Evolutionary conservation across 768 basidiomycete genomes (phyloP).

Genomic region (Lentinula raphanica): DNA sequence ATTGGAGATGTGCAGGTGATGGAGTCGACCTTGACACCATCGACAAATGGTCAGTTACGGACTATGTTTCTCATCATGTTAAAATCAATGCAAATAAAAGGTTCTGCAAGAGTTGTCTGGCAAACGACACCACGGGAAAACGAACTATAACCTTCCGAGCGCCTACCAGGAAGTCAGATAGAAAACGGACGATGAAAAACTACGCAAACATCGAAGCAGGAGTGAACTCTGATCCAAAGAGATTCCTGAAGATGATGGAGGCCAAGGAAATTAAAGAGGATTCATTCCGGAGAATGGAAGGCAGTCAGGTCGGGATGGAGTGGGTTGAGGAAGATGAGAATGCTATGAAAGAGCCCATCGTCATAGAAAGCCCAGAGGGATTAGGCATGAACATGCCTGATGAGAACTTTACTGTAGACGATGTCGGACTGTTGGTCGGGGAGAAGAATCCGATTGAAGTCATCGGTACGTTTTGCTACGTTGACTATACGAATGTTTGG

Average conservation of each 20-base stretch:
- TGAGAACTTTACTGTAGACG: slow-evolving; percentile 62
- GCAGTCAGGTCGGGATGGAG: slow-evolving; percentile 57
- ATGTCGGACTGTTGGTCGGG: slow-evolving; percentile 79
- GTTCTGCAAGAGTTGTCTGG: slow-evolving; percentile 66
- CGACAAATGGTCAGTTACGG: slow-evolving; percentile 68
- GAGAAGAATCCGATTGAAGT: slow-evolving; percentile 81
- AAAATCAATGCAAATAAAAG: slow-evolving; percentile 28
- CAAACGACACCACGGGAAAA: slow-evolving; percentile 42
- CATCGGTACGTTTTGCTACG: slow-evolving; percentile 57
- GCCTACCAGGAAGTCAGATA: slow-evolving; percentile 75
- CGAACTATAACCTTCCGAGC: slow-evolving; percentile 69
- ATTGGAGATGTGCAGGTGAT: slow-evolving; percentile 75
- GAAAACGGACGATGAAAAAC: slow-evolving; percentile 70
- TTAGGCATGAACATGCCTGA: slow-evolving; percentile 90
- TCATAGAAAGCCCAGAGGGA: slow-evolving; percentile 73
- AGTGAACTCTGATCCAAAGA: slow-evolving; percentile 54
- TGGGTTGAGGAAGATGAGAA: slow-evolving; percentile 72
- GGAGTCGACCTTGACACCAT: slow-evolving; percentile 60
- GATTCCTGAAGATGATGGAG: slow-evolving; percentile 68
- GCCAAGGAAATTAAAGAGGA: slow-evolving; percentile 58
- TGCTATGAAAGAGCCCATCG: slow-evolving; percentile 78
- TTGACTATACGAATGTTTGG: not conserved
- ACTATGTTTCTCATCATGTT: slow-evolving; percentile 7
- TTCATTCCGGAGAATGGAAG: slow-evolving; percentile 63
- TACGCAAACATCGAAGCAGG: slow-evolving; percentile 74